Base-by-base conservation (phyloP, 805 yeast species). In the Kodamaea kaohsiungensis region DNA sequence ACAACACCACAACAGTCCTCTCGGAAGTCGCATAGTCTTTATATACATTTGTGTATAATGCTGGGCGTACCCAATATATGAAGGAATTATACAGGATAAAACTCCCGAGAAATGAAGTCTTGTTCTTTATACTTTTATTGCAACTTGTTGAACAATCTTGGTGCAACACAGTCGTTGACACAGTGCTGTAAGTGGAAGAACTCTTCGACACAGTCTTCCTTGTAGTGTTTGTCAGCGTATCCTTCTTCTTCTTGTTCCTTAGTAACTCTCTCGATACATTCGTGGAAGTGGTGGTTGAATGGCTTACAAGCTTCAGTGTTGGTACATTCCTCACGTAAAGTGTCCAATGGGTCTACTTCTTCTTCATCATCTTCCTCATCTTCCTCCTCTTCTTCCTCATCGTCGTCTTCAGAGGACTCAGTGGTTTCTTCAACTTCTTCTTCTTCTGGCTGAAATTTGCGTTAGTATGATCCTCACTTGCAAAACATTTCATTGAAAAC, bases 201-300 rank as follows among this genome's bases (percentile, higher is more conserved):
- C 77, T 93, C 99, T 77, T 93, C 98, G 58, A 93, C 88, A 82
- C 99, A 93, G 77, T 93, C 98, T 80, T 93, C 99, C 78, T 93
- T 93, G 81, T 90, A 81, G 9, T 80, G 85, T 65, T 82, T 83
- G 55, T 88, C 86, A 27, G 76, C 97, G 71, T 93, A 92, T 64
- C 79, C 96, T 62, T 83, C 88, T 68, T 89, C 92, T 77, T 91
- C 90, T 79, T 80, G 82, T 65, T 86, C 96, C 72, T 86, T 84
- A 61, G 95, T 85, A 61, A 93, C 98, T 80, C 98, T 91, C 77
- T 89, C 98, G 56, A 86, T 86, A 83, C 99, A 93, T 76, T 92
- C 97, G 59, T 88, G 86, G 77, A 87, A 91, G 77, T 92, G 98
- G 77, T 92, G 97, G 65, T 84, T 83, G 71, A 81, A 81, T 61